These are phyloP conservation scores for Vigna hirtella DNA, from an alignment of 306 rosid species.

Conservation along the genomic window DNA sequence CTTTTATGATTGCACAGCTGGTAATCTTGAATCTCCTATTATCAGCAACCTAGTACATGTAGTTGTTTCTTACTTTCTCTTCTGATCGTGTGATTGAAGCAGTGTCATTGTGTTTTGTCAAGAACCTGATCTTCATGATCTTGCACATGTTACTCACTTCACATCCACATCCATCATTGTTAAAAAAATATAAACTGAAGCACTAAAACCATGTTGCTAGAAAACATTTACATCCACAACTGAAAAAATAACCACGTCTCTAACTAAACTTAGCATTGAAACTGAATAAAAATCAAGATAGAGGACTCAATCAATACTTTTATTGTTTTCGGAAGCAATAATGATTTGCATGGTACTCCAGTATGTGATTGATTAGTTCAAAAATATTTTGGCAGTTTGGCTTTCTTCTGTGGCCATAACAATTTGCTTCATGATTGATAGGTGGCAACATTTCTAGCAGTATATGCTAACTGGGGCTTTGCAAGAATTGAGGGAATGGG, in stretches of 20 bases:
- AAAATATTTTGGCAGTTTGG: conserved; percentile 6
- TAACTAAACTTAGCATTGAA: not conserved
- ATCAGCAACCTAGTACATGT: conserved; percentile 20
- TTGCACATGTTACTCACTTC: conserved; percentile 16
- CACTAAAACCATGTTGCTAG: too few species aligned
- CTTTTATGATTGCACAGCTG: conserved; percentile 90
- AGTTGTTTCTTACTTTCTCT: conserved; percentile 37
- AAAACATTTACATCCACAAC: not conserved
- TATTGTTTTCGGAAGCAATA: not conserved
- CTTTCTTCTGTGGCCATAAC: conserved; percentile 24
- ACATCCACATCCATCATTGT: not conserved
- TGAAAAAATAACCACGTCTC: not conserved
- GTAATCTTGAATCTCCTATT: conserved; percentile 55
- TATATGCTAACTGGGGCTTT: conserved; percentile 84
- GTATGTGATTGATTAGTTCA: conserved; percentile 7
- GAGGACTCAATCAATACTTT: not conserved
- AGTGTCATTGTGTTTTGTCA: conserved; percentile 3
- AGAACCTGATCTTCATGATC: conserved; percentile 23
- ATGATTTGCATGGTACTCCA: not conserved
- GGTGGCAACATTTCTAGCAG: conserved; percentile 92
- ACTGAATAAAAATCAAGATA: not conserved
- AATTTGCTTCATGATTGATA: conserved; percentile 47
- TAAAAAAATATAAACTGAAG: not conserved
- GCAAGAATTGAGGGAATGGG: conserved; percentile 86
- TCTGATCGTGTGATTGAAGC: conserved; percentile 1